These are phyloP conservation scores for Nigrospora sphaerica DNA, from an alignment of 2,329 filamentous ascomycete genomes.

Conservation along the genomic window DNA sequence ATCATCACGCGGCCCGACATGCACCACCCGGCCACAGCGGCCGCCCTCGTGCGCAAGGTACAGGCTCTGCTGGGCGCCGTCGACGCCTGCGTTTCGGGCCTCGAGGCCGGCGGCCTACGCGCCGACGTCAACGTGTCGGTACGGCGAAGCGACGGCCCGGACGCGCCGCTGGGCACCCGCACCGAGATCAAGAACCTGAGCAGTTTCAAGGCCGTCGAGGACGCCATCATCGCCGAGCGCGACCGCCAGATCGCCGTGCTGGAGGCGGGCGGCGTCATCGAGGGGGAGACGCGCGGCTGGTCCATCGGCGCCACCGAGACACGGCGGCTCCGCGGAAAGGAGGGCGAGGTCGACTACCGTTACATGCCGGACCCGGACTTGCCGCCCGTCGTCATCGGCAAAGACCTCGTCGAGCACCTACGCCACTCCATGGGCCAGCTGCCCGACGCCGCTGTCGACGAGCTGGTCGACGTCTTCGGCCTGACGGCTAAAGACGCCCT, in stretches of 20 bases:
- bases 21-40: slow-evolving; percentile 79
- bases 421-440: slow-evolving; percentile 56
- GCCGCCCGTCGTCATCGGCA: slow-evolving; percentile 66
- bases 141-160: slow-evolving; percentile 42
- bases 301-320: slow-evolving; percentile 79
- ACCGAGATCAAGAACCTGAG: slow-evolving; percentile 98
- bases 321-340: slow-evolving; percentile 76
- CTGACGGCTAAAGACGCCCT: slow-evolving; percentile 77
- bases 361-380: slow-evolving; percentile 98
- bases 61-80: slow-evolving; percentile 73
- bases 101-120: slow-evolving; percentile 86
- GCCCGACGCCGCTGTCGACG: slow-evolving; percentile 63
- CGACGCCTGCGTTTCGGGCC: slow-evolving; percentile 80
- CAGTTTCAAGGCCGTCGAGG: slow-evolving; percentile 90
- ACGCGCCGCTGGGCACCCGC: slow-evolving; percentile 61
- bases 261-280: slow-evolving; percentile 64
- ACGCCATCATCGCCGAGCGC: slow-evolving; percentile 86
- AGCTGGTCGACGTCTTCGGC: slow-evolving; percentile 55
- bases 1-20: slow-evolving; percentile 91
- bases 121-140: slow-evolving; percentile 97
- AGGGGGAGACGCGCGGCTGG: slow-evolving; percentile 91
- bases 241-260: slow-evolving; percentile 80
- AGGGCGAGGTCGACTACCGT: slow-evolving; percentile 93
- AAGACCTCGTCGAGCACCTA: slow-evolving; percentile 61
- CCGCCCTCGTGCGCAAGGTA: slow-evolving; percentile 82